phyloP scores from a whole-genome alignment of 2,329 filamentous ascomycete species.

The Ascochyta lentis region DNA sequence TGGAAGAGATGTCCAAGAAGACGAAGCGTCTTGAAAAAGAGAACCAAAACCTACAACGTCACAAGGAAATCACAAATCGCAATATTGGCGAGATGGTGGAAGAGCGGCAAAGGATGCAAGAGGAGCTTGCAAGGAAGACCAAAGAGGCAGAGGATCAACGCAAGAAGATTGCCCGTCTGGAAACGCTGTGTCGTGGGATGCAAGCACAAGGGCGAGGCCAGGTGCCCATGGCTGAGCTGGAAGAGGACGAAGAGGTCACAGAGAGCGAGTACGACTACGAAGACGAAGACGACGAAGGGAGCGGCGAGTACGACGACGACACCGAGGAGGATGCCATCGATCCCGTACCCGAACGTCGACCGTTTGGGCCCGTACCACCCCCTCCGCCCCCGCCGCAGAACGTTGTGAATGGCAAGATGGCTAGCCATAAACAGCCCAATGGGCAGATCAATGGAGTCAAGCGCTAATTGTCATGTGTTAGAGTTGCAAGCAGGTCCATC shows the following conservation, averaged over 20 bases:
- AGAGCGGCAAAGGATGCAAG: constrained; percentile 78
- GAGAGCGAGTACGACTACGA: constrained; percentile 52
- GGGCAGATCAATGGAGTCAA: constrained; percentile 50
- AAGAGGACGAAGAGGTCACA: constrained; percentile 63
- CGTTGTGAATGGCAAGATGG: constrained; percentile 42
- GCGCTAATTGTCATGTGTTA: constrained; percentile 37
- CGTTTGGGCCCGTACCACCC: constrained; percentile 47
- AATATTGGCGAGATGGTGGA: constrained; percentile 98
- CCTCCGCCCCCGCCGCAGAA: constrained; percentile 45
- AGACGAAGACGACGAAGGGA: constrained; percentile 50
- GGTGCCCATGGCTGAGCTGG: constrained; percentile 58
- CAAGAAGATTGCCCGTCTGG: constrained; percentile 88
- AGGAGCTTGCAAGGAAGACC: constrained; percentile 74
- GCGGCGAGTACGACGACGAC: constrained; percentile 62
- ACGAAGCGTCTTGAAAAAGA: constrained; percentile 97
- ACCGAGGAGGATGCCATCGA: constrained; percentile 62
- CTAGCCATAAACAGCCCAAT: constrained; percentile 49
- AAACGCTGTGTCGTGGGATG: constrained; percentile 94
- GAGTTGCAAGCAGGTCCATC: background rate
- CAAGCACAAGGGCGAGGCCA: constrained; percentile 89
- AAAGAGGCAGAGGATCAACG: constrained; percentile 79
- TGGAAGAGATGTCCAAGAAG: constrained; percentile 99
- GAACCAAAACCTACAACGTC: constrained; percentile 86
- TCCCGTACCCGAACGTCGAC: constrained; percentile 39
- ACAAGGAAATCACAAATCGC: constrained; percentile 90